Conservation (phyloP, 1,284 basidiomycete species). For the Coniferiporia sulphurascens region DNA sequence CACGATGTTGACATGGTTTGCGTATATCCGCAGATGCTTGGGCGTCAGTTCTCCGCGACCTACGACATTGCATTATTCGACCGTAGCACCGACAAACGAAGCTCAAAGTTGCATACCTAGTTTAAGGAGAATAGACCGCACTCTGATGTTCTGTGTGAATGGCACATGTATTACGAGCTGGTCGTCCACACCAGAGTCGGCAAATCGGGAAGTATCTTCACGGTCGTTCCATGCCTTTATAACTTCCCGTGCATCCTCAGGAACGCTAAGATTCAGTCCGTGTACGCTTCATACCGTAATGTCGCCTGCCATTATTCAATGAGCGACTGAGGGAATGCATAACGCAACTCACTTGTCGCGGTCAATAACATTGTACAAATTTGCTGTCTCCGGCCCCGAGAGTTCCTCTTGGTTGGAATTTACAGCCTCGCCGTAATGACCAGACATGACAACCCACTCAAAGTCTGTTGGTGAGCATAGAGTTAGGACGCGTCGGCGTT, state of each 20-base stretch:
- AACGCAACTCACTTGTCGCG: slow-evolving; percentile 60
- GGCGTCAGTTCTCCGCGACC: slow-evolving; percentile 70
- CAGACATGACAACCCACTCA: slow-evolving; percentile 2
- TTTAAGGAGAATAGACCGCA: slow-evolving; percentile 70
- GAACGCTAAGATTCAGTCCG: slow-evolving; percentile 70
- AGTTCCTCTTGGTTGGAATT: slow-evolving; percentile 22
- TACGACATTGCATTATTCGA: slow-evolving; percentile 25
- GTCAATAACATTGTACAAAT: slow-evolving; percentile 61
- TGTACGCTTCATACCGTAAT: slow-evolving; percentile 51
- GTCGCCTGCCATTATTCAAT: slow-evolving; percentile 22
- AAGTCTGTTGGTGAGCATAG: too few species aligned
- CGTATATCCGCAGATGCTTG: slow-evolving; percentile 60
- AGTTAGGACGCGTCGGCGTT: too few species aligned
- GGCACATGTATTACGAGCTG: slow-evolving; percentile 80
- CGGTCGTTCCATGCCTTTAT: slow-evolving; percentile 79
- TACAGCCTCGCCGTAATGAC: slow-evolving; percentile 12
- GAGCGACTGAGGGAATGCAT: background rate
- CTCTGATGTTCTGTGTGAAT: slow-evolving; percentile 70
- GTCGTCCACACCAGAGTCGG: slow-evolving; percentile 74
- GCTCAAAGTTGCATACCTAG: slow-evolving; percentile 43
- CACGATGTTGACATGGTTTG: slow-evolving; percentile 66
- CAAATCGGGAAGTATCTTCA: slow-evolving; percentile 58
- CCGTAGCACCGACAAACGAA: slow-evolving; percentile 5
- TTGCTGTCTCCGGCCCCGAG: slow-evolving; percentile 43
- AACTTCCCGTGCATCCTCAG: slow-evolving; percentile 67